Evolutionary conservation across 805 yeast species (phyloP).

Genomic region (Brettanomyces custersianus): DNA sequence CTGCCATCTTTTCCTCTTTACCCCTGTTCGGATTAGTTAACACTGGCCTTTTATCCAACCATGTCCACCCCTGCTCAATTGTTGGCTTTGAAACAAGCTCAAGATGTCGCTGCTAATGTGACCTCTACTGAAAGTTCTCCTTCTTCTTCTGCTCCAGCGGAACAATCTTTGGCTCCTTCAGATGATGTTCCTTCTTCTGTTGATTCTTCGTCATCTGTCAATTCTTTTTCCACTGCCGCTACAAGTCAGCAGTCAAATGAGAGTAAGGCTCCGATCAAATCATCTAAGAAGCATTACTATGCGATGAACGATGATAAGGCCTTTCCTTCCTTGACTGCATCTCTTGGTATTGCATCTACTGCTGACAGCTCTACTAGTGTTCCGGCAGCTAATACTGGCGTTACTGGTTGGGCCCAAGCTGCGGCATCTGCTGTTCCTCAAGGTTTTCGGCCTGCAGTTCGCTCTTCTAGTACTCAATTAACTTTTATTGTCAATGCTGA

Average conservation of each 20-base stretch:
- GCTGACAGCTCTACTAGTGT: slow-evolving; percentile 20
- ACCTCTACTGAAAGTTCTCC: slow-evolving; percentile 11
- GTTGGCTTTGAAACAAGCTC: slow-evolving; percentile 28
- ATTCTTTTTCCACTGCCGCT: slow-evolving; percentile 1
- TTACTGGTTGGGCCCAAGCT: slow-evolving; percentile 11
- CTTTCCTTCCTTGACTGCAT: slow-evolving; percentile 58
- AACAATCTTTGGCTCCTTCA: slow-evolving; percentile 7
- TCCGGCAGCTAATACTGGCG: slow-evolving; percentile 10
- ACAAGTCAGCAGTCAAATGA: neutral
- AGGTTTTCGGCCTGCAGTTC: slow-evolving; percentile 31
- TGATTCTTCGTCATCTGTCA: slow-evolving; percentile 5
- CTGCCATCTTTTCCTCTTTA: too few relatives aligned
- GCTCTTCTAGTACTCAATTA: slow-evolving; percentile 61
- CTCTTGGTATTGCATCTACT: slow-evolving; percentile 23
- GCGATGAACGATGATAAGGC: slow-evolving; percentile 42
- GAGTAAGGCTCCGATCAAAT: neutral
- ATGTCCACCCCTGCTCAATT: slow-evolving; percentile 34
- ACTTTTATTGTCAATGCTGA: slow-evolving; percentile 67
- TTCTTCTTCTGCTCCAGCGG: slow-evolving; percentile 4
- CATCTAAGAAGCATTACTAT: slow-evolving; percentile 12
- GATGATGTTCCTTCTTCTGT: slow-evolving; percentile 2
- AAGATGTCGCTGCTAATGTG: slow-evolving; percentile 8
- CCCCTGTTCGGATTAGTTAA: too few relatives aligned
- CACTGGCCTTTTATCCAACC: neutral
- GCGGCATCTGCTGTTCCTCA: slow-evolving; percentile 16